Percentiles rank a stretch among this genome's conserved stretches.
Conservation (phyloP, 768 basidiomycete species). For the Suillus bovinus region DNA sequence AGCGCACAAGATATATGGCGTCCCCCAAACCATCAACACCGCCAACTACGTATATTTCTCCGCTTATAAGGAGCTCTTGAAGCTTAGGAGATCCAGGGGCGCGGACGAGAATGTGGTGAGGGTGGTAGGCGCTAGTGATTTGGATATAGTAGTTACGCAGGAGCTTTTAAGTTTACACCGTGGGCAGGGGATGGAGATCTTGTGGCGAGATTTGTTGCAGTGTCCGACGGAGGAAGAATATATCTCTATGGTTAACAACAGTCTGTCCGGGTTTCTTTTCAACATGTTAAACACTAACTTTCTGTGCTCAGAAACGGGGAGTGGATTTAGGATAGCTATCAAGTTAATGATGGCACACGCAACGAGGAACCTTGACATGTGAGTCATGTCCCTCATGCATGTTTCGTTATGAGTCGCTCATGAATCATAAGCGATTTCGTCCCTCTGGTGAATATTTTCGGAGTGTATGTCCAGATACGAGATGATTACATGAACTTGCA, state of each 20-base stretch:
- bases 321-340: conserved; percentile 86
- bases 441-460: conserved; percentile 90
- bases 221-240: conserved; percentile 97
- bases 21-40: conserved; percentile 96
- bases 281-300: conserved; percentile 19
- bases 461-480: conserved; percentile 95
- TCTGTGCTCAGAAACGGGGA: conserved; percentile 77
- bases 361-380: conserved; percentile 62
- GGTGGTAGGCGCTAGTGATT: conserved; percentile 71
- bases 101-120: conserved; percentile 1
- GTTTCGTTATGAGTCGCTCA: background rate
- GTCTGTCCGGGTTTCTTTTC: conserved; percentile 40
- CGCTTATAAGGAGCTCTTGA: conserved; percentile 77
- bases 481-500: conserved; percentile 97
- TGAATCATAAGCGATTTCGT: conserved; percentile 70
- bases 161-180: conserved; percentile 88
- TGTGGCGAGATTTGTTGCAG: conserved; percentile 89
- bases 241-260: conserved; percentile 94
- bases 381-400: conserved; percentile 21
- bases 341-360: conserved; percentile 96
- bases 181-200: conserved; percentile 91
- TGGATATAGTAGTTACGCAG: conserved; percentile 45
- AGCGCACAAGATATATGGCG: conserved; percentile 93
- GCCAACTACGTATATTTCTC: conserved; percentile 98
- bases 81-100: conserved; percentile 15